phyloP scores from a whole-genome alignment of 2,329 filamentous ascomycete genomes.

The Coleophoma cylindrospora region DNA sequence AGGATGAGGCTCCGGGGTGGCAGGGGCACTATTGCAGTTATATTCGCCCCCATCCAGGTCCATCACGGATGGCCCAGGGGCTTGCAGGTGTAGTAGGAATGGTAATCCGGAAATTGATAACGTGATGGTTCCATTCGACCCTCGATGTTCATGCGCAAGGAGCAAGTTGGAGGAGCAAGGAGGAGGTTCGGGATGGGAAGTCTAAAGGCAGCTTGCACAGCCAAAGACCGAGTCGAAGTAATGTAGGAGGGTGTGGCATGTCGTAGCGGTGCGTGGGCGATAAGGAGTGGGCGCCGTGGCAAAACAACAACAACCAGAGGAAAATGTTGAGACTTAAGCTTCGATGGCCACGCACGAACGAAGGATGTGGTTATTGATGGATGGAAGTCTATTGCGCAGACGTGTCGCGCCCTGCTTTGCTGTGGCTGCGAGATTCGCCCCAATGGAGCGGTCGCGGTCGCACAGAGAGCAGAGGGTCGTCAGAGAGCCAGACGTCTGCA shows the following conservation, averaged over 20 bases:
- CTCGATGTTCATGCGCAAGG: background rate
- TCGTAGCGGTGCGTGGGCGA: background rate
- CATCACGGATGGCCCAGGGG: slow-evolving; percentile 10
- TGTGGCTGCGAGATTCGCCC: background rate
- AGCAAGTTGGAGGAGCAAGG: too few relatives aligned
- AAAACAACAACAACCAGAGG: background rate
- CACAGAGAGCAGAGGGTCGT: too few relatives aligned
- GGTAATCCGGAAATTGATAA: background rate
- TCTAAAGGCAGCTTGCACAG: background rate
- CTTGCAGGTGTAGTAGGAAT: background rate
- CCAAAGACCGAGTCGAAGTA: background rate
- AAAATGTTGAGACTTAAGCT: background rate
- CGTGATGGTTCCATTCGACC: slow-evolving; percentile 1
- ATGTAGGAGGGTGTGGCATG: background rate
- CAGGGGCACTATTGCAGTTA: background rate
- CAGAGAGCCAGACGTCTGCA: too few relatives aligned
- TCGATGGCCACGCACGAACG: background rate
- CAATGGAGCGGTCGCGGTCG: too few relatives aligned
- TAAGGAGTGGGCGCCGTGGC: background rate
- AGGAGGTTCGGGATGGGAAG: background rate
- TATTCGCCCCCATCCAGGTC: slow-evolving; percentile 18
- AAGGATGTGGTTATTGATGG: slow-evolving; percentile 52
- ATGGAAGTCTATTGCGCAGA: slow-evolving; percentile 68
- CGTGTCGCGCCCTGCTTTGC: slow-evolving; percentile 9
- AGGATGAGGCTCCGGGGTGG: background rate